Percentiles rank a stretch among this genome's conserved stretches.
phyloP scores from a whole-genome alignment of 1,284 basidiomycete genomes.

The Melampsora allii-populina region DNA sequence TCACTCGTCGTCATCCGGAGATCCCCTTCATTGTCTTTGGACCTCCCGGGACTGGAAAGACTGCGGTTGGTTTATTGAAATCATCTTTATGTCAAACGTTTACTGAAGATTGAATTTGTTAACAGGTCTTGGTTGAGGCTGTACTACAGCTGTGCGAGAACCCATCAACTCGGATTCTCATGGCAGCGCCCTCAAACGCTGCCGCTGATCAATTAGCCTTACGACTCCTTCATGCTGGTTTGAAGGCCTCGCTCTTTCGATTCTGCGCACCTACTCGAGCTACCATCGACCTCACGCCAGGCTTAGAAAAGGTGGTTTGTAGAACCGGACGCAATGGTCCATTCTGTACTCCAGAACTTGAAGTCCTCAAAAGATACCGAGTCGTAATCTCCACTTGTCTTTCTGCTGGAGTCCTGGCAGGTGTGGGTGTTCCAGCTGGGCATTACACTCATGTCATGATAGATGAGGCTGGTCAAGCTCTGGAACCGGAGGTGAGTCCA shows the following conservation, averaged over 20 bases:
- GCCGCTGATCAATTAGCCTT: slow-evolving; percentile 62
- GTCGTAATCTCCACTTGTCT: slow-evolving; percentile 64
- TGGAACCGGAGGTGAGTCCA: slow-evolving; percentile 63
- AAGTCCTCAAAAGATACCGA: slow-evolving; percentile 56
- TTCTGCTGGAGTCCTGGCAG: slow-evolving; percentile 60
- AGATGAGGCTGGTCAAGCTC: slow-evolving; percentile 66
- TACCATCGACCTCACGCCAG: too few species aligned
- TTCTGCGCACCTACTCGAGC: slow-evolving; percentile 64
- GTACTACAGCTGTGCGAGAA: slow-evolving; percentile 60
- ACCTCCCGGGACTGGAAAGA: slow-evolving; percentile 53
- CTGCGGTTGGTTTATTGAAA: slow-evolving; percentile 57
- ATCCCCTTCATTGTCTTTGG: slow-evolving; percentile 1
- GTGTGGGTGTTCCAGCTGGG: slow-evolving; percentile 60
- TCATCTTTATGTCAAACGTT: slow-evolving; percentile 63
- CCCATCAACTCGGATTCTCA: slow-evolving; percentile 59
- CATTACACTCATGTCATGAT: slow-evolving; percentile 65
- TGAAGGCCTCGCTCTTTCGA: slow-evolving; percentile 58
- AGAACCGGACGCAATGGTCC: slow-evolving; percentile 51
- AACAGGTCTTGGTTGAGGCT: slow-evolving; percentile 64
- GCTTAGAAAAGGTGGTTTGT: too few species aligned
- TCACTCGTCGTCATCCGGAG: slow-evolving; percentile 51
- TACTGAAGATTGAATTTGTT: slow-evolving; percentile 69
- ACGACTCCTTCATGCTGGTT: slow-evolving; percentile 56
- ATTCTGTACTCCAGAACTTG: slow-evolving; percentile 58
- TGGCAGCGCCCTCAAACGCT: slow-evolving; percentile 65